Evolutionary conservation across 495 filamentous ascomycete species (phyloP).

Genomic region (Neurospora africana): DNA sequence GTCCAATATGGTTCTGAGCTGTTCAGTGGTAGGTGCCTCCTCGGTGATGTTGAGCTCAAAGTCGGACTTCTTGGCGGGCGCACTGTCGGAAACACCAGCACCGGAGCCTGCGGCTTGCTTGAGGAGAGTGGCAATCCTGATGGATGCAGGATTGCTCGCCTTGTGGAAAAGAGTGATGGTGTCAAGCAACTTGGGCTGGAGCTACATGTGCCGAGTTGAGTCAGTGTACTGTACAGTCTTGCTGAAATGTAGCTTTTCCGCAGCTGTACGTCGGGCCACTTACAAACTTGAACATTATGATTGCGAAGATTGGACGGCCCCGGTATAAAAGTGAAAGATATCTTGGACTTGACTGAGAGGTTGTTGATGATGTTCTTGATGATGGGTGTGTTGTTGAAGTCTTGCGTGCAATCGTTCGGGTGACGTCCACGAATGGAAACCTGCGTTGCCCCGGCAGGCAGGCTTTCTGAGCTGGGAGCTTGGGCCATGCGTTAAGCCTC

Average conservation of each 20-base stretch:
- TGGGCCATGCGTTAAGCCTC: not conserved
- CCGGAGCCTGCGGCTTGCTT: constrained; percentile 48
- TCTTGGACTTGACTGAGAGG: not conserved
- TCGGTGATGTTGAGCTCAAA: constrained; percentile 87
- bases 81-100: constrained; percentile 43
- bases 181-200: constrained; percentile 71
- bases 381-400: not conserved
- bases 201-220: not conserved
- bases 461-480: not conserved
- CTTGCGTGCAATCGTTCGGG: not conserved
- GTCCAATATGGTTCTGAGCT: constrained; percentile 78
- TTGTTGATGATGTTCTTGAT: not conserved
- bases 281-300: not conserved
- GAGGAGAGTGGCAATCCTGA: constrained; percentile 57
- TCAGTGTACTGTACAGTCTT: constrained; percentile 2
- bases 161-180: constrained; percentile 94
- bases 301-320: not conserved
- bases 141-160: constrained; percentile 52
- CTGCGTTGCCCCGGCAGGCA: not conserved
- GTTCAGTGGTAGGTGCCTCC: constrained; percentile 66
- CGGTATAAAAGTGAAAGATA: not conserved
- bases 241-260: not conserved
- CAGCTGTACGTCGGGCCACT: not conserved
- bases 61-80: constrained; percentile 57
- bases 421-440: not conserved